Percentiles rank a stretch among this genome's conserved stretches.
Conservation (phyloP, 805 yeast genomes). For the Candida vartiovaarae region DNA sequence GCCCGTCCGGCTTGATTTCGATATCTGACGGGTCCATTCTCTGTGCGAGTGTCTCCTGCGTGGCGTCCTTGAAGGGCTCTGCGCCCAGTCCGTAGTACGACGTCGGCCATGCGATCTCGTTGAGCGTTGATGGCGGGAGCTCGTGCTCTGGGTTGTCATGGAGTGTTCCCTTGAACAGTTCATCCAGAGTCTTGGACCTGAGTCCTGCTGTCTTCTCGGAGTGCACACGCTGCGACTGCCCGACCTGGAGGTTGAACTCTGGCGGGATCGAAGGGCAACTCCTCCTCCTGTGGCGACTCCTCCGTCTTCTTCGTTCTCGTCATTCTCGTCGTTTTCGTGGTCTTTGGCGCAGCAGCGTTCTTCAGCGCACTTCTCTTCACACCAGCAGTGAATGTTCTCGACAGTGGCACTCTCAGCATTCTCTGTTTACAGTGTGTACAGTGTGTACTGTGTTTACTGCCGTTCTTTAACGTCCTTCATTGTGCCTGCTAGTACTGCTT, state of each 20-base stretch:
- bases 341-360: background rate
- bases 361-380: background rate
- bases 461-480: too few relatives aligned
- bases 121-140: background rate
- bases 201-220: constrained; percentile 1
- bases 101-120: constrained; percentile 64
- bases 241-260: constrained; percentile 19
- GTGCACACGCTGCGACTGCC: constrained; percentile 13
- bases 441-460: too few relatives aligned
- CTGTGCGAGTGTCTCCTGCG: constrained; percentile 53
- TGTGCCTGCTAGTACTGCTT: too few relatives aligned
- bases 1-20: constrained; percentile 94
- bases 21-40: constrained; percentile 66
- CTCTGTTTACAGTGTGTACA: too few relatives aligned
- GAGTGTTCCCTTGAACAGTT: constrained; percentile 14
- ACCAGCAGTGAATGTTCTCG: too few relatives aligned
- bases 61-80: constrained; percentile 60
- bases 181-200: constrained; percentile 14
- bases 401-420: too few relatives aligned
- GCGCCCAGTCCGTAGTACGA: constrained; percentile 84
- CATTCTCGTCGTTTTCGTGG: background rate
- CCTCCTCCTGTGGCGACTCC: constrained; percentile 2
- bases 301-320: constrained; percentile 1
- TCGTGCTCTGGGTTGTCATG: constrained; percentile 18
- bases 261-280: constrained; percentile 17